Conservation (phyloP, 305 asterid genomes). For the Fraxinus platypoda region DNA sequence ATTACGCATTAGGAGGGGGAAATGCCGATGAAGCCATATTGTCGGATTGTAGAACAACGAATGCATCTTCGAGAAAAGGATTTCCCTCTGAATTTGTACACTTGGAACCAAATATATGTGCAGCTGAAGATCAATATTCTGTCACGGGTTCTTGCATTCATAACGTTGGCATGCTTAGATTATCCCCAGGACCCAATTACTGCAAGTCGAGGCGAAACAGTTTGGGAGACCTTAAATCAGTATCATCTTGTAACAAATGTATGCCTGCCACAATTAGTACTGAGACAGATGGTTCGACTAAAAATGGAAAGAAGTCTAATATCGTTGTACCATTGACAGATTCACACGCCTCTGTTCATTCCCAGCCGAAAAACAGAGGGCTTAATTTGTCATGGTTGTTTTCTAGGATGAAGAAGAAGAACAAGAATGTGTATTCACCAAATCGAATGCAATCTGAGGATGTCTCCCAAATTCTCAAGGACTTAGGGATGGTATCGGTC, state of each 20-base stretch:
- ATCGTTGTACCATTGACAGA: conserved; percentile 43
- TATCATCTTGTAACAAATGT: conserved; percentile 38
- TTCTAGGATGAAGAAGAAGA: conserved; percentile 44
- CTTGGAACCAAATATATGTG: conserved; percentile 28
- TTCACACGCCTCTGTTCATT: conserved; percentile 40
- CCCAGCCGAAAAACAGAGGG: conserved; percentile 37
- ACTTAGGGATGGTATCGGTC: background rate
- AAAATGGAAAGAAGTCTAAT: conserved; percentile 34
- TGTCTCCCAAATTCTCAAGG: conserved; percentile 20
- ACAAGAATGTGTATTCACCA: conserved; percentile 29
- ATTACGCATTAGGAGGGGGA: conserved; percentile 25
- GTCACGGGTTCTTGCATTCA: conserved; percentile 36
- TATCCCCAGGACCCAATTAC: background rate
- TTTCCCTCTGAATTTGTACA: conserved; percentile 19
- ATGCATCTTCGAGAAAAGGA: conserved; percentile 35
- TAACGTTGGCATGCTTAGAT: conserved; percentile 20
- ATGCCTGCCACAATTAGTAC: conserved; percentile 30
- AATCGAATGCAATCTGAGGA: conserved; percentile 34
- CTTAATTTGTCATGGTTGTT: conserved; percentile 43
- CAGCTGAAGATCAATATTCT: conserved; percentile 42
- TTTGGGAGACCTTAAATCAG: conserved; percentile 34
- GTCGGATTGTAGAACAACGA: conserved; percentile 30
- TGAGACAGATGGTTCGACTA: conserved; percentile 29
- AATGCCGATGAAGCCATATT: conserved; percentile 24
- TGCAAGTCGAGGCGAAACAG: conserved; percentile 31